These are phyloP conservation scores for Crithidia sp. DNA, from an alignment of 208 protist species.

Conservation along the genomic window DNA sequence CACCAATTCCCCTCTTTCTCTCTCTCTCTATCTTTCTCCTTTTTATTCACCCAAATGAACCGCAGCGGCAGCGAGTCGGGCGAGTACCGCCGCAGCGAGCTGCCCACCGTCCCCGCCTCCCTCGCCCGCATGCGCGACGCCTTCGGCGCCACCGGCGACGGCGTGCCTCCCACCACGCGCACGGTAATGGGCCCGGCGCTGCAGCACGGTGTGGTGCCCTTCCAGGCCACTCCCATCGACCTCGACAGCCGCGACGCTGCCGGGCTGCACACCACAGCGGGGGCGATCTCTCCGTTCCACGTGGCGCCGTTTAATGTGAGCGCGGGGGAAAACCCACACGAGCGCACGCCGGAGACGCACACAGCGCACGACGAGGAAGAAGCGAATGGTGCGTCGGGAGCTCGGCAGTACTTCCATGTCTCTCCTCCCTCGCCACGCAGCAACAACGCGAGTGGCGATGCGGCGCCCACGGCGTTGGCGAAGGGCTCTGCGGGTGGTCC, in stretches of 20 bases:
- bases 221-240: conserved; percentile 5
- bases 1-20: background rate
- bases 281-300: too few relatives aligned
- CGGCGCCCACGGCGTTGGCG: too few relatives aligned
- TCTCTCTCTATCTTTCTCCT: background rate
- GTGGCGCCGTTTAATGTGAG: too few relatives aligned
- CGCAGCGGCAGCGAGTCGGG: conserved; percentile 3
- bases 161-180: background rate
- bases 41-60: conserved; percentile 3
- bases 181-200: background rate
- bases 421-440: conserved; percentile 3
- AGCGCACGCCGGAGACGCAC: background rate
- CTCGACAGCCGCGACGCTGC: background rate
- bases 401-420: conserved; percentile 14
- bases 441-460: background rate
- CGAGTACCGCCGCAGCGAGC: background rate
- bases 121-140: conserved; percentile 11
- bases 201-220: background rate
- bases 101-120: background rate
- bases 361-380: background rate
- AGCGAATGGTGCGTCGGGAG: background rate
- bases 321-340: background rate
- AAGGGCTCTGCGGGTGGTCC: background rate
- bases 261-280: background rate
- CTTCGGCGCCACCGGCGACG: background rate